Base-by-base conservation (phyloP, 768 basidiomycete genomes). In the Boletus eberwhitei region DNA sequence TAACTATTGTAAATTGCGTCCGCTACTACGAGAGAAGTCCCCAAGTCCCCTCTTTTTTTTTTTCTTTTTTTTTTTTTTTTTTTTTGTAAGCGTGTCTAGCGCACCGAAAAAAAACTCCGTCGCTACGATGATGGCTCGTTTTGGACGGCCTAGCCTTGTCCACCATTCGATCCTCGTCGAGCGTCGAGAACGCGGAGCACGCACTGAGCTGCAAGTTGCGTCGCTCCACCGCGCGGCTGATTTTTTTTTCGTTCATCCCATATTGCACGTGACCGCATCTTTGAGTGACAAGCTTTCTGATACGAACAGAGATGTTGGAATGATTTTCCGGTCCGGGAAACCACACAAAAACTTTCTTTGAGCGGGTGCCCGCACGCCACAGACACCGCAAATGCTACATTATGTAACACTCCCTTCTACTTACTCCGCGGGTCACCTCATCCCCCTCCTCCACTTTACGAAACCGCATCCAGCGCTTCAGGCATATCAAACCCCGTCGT, bases 401-500 rank as follows among this genome's bases (percentile, higher is more conserved):
- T 58, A 69, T 57, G 64, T 69, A 62, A 48, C 17, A 66, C 35
- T 4, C 17, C 21, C 24, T 35, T 48, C 19, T 40, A 48, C 48
- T 46, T 19, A 32, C 57, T 66, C 55, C 59, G 59, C 62, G 64
- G 67, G 44, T 64, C 59, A 59, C 53, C 53, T 57, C 60, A 62
- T 62, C 35, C 36, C 35, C 36, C 51, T 43, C n/a, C 54, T 46
- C 26, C 17, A 24, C 21, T 4, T 61, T 53, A 71, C 43, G 69
- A 67, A 32, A 71, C 67, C 1, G 69, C 64, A 52, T 72, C 70
- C 40, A 61, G 55, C 8, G 69, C 69, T 24, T 67, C 67, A 44
- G 71, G 71, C 60, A 72, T 67, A 14, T 62, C 64, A n/a, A 77
- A 64, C 24, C 74, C 68, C 53, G 70, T 63, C 36, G 76, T 79